These are phyloP conservation scores for Parietichytrium sp. DNA, from an alignment of 108 stramenopile genomes.

Conservation along the genomic window DNA sequence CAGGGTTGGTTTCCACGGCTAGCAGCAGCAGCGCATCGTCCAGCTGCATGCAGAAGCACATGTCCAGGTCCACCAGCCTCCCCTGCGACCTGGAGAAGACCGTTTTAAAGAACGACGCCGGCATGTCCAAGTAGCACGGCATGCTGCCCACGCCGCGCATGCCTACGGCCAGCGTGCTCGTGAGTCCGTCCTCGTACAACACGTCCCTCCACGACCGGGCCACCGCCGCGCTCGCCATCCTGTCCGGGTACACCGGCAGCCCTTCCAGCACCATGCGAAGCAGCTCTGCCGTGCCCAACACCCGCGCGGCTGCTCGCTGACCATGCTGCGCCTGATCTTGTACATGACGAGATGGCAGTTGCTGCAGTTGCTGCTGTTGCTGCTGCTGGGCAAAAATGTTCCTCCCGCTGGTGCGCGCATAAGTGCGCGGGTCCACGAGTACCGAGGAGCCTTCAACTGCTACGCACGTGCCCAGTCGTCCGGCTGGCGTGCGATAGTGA, in stretches of 20 bases:
- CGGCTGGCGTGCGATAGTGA: neutral
- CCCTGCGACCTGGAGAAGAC: neutral
- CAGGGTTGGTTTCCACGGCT: neutral
- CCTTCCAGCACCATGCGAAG: neutral
- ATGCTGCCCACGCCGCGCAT: neutral
- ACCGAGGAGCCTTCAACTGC: conserved; percentile 12
- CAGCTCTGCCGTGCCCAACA: neutral
- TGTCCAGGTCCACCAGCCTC: neutral
- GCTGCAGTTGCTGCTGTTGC: neutral
- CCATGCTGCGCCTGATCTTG: no score
- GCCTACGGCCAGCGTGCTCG: neutral
- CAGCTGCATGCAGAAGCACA: neutral
- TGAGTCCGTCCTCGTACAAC: neutral
- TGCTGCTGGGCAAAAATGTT: no score
- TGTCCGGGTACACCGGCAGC: conserved; percentile 11
- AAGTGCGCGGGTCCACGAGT: neutral
- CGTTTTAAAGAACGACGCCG: neutral
- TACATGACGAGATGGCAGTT: no score
- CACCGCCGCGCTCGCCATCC: neutral
- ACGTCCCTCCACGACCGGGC: neutral
- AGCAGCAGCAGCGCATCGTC: neutral
- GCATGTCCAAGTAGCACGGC: conserved; percentile 15
- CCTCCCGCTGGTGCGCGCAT: neutral
- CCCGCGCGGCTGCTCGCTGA: neutral
- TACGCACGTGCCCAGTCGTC: neutral